Base-by-base conservation (phyloP, 1,284 basidiomycete genomes). In the Chalciporus sp. region DNA sequence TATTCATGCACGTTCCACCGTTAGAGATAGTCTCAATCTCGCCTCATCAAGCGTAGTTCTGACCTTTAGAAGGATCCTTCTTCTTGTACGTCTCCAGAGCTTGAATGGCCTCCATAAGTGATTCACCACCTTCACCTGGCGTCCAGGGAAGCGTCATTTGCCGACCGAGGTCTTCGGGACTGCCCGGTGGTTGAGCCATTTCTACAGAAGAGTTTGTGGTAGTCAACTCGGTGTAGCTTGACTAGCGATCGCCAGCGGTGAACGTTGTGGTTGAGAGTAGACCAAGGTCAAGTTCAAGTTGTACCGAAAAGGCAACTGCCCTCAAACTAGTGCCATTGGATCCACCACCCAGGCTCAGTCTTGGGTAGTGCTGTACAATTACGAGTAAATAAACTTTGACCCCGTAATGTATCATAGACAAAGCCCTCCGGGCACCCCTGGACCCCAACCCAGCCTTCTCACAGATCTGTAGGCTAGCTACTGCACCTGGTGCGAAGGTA, bases 31-130 rank as follows among this genome's bases (percentile, higher is more conserved):
- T 29, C 37, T 52, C 12, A 37, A 28, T 4, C 27, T n/a, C n/a
- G 23, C 31, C 7, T 12, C 35, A 29, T 49, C 39, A 8, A 27
- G 16, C 4, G 45, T 31, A 17, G 20, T 6, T 65, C 79, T 52
- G 50, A 92, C 92, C 86, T 78, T 95, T 95, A 47, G 82, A 81
- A 0, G 84, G 76, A 68, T 95, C 92, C 65, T 91, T 91, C 69
- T 87, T 86, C 79, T 90, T 91, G 78, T 94, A 94, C 0, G 80
- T 78, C 63, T 94, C 91, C 50, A 95, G 76, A 3, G 91, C 92
- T 43, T 83, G 82, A 33, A 86, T 72, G 29, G 84, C 81, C 60
- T 85, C 84, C 26, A 78, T 75, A 55, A 77, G 74, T 46, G 71
- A 68, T 33, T 78, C 78, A 28, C 74, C 72, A 7, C 67, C 63